Base-by-base conservation (phyloP, 371 early-diverging fungal genomes). In the Apophysomyces ossiformis region DNA sequence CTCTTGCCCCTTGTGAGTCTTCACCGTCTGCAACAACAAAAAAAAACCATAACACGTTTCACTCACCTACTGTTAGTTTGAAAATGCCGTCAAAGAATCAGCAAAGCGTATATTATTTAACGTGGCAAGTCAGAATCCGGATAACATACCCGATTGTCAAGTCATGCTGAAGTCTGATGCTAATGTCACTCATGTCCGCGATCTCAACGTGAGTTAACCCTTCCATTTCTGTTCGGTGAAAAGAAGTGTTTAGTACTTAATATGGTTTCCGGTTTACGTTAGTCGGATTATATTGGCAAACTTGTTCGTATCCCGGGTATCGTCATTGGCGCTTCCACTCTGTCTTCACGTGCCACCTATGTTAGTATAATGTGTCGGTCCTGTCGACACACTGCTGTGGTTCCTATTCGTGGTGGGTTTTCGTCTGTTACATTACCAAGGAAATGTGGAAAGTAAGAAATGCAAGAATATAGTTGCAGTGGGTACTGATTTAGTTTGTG, bases 251-350 rank as follows among this genome's bases (percentile, higher is more conserved):
- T 43, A 16, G 37, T 41, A 11, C 41, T 13, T 41, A 11, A 41
- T 4, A 41, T 41, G 41, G 41, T 41, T 41, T 13, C 13, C 1
- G 5, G 41, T 13, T 62, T 50, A 47, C 37, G 15, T n/a, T 66
- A 96, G 90, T 88, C 99, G 57, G 81, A 87, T 57, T 89, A 92
- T 65, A 94, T 98, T 66, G 95, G 96, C 57, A 97, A 95, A 73
- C 87, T 99, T 37, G 94, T 99, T 58, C 92, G 95, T 41, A 88
- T 99, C 57, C 89, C 96, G 15, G 99, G 99, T 56, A 99, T 99
- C 64, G 92, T 99, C 43, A 97, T 99, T 69, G 93, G 95, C 6
- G 96, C 98, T 1, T 94, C 96, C 4, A 90, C 95, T n/a, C 76
- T 95, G 56, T 82, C 92, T 57, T 90, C 95, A 15, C 92, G 98